Evolutionary conservation across 495 filamentous ascomycete genomes (phyloP).

Genomic region (Podospora didyma): DNA sequence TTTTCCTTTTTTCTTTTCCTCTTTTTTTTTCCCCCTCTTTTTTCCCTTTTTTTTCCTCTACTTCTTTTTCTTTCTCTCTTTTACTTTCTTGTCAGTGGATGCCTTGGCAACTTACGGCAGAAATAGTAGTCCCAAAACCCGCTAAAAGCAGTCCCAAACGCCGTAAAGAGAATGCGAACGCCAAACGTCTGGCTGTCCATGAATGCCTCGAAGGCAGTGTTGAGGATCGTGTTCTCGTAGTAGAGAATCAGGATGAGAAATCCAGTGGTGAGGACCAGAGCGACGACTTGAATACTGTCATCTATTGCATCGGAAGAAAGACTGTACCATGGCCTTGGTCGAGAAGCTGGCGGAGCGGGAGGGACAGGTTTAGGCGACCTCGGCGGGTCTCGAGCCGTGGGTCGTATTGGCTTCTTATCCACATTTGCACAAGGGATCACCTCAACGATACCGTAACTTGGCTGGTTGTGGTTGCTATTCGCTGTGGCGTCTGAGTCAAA

Average conservation of each 20-base stretch:
- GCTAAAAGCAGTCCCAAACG: conserved; percentile 29
- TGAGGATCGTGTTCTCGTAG: conserved; percentile 30
- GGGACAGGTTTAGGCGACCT: not conserved
- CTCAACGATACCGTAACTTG: not conserved
- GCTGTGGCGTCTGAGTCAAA: not conserved
- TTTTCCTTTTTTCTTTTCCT: too few relatives aligned
- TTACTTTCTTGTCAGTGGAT: too few relatives aligned
- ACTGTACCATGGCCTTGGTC: too few relatives aligned
- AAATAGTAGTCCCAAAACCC: conserved; percentile 5
- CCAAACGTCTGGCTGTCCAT: conserved; percentile 40
- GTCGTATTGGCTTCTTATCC: not conserved
- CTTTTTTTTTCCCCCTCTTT: too few relatives aligned
- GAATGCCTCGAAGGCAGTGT: conserved; percentile 37
- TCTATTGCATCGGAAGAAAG: not conserved
- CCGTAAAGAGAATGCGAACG: conserved; percentile 38
- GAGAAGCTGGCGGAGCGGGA: too few relatives aligned
- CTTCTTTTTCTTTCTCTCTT: too few relatives aligned
- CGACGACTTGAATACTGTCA: not conserved
- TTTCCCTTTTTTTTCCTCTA: too few relatives aligned
- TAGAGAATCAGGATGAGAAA: conserved; percentile 33
- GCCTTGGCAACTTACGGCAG: conserved; percentile 4
- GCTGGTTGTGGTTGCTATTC: not conserved
- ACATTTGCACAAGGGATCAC: not conserved
- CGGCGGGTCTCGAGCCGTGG: not conserved
- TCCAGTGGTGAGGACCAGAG: conserved; percentile 27